phyloP scores from a whole-genome alignment of 352 stramenopile species.

The Globisporangium splendens region DNA sequence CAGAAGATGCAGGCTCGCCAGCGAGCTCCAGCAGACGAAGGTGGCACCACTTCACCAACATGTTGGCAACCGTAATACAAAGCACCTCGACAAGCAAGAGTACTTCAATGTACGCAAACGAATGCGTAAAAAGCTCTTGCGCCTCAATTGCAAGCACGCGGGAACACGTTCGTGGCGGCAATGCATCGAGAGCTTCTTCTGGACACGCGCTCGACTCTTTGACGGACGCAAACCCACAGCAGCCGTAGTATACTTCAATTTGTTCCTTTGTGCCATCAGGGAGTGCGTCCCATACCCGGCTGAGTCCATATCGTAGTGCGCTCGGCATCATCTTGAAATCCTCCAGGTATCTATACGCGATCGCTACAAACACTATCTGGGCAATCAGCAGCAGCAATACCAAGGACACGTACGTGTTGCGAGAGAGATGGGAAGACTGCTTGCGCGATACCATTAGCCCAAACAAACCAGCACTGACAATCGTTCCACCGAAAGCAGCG shows the following conservation, averaged over 20 bases:
- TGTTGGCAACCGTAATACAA: constrained; percentile 35
- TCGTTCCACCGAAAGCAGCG: constrained; percentile 17
- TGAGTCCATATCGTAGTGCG: constrained; percentile 19
- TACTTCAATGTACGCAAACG: constrained; percentile 34
- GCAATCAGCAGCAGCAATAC: constrained; percentile 27
- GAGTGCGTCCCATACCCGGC: constrained; percentile 27
- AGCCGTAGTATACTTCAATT: constrained; percentile 41
- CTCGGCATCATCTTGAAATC: constrained; percentile 33
- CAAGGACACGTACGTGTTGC: constrained; percentile 26
- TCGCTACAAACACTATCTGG: constrained; percentile 31
- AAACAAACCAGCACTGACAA: constrained; percentile 21
- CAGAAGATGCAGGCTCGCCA: constrained; percentile 15
- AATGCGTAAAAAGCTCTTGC: constrained; percentile 25
- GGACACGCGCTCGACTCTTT: constrained; percentile 34
- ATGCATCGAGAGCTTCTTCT: constrained; percentile 38
- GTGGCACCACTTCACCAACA: constrained; percentile 47
- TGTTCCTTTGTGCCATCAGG: constrained; percentile 16
- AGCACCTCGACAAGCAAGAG: constrained; percentile 32
- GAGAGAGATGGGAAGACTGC: constrained; percentile 26
- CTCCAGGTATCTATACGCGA: constrained; percentile 36
- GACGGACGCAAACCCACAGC: constrained; percentile 44
- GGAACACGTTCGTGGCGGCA: constrained; percentile 37
- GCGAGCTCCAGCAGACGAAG: constrained; percentile 40
- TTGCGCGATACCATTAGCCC: constrained; percentile 23
- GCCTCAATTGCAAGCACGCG: constrained; percentile 23